Conservation (phyloP, 805 yeast genomes). For the Zygoascus biomembranicola region DNA sequence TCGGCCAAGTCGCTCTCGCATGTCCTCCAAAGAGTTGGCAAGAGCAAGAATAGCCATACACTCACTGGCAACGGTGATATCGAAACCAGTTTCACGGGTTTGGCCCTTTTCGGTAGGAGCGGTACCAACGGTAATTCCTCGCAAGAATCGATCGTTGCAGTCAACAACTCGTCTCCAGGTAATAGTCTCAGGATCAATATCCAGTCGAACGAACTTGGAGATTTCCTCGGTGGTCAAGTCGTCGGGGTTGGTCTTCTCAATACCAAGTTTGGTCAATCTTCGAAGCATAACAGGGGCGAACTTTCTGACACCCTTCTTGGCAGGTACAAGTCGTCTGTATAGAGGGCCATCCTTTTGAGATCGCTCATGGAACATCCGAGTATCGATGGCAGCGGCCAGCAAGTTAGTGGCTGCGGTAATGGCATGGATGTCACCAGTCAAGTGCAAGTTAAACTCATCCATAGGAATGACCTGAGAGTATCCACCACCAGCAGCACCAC, state of each 20-base stretch:
- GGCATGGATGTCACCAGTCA: slow-evolving; percentile 97
- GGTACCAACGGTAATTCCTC: slow-evolving; percentile 84
- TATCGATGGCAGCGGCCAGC: slow-evolving; percentile 93
- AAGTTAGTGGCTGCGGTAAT: slow-evolving; percentile 89
- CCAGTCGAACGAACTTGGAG: slow-evolving; percentile 65
- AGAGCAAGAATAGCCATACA: slow-evolving; percentile 93
- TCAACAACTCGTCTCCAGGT: slow-evolving; percentile 93
- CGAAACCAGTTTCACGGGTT: slow-evolving; percentile 83
- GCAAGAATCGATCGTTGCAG: slow-evolving; percentile 82
- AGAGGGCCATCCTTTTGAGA: slow-evolving; percentile 78
- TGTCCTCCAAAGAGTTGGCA: slow-evolving; percentile 65
- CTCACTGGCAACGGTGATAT: slow-evolving; percentile 93
- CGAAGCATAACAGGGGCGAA: slow-evolving; percentile 74
- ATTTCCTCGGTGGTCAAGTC: slow-evolving; percentile 73
- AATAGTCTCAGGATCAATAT: slow-evolving; percentile 83
- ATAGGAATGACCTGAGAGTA: slow-evolving; percentile 96
- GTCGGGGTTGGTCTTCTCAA: slow-evolving; percentile 69
- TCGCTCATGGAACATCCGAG: slow-evolving; percentile 91
- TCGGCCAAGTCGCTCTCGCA: slow-evolving; percentile 80
- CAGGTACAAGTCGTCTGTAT: slow-evolving; percentile 79
- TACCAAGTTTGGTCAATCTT: slow-evolving; percentile 75
- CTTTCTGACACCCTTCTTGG: slow-evolving; percentile 67
- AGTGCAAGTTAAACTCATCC: slow-evolving; percentile 97
- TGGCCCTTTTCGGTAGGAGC: slow-evolving; percentile 91
- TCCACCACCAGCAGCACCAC: slow-evolving; percentile 99